Percentiles rank a stretch among this genome's conserved stretches.
phyloP scores from a whole-genome alignment of 2,329 filamentous ascomycete genomes.

The Rutstroemia sp. region DNA sequence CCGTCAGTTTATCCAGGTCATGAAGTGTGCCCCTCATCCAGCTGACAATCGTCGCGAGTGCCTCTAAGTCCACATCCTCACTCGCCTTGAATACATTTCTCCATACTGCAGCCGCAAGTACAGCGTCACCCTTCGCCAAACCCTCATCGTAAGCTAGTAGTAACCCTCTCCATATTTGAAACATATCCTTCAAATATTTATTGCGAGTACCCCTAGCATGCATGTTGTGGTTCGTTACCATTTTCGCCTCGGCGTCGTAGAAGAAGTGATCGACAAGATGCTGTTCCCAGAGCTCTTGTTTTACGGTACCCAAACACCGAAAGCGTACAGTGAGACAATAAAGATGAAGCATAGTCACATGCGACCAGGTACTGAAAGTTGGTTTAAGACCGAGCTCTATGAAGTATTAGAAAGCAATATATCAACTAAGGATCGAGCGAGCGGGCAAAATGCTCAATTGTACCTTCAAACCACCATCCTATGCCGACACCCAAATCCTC shows the following conservation, averaged over 20 bases:
- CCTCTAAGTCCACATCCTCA: conserved; percentile 52
- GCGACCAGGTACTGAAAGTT: conserved; percentile 93
- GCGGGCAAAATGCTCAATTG: conserved; percentile 21
- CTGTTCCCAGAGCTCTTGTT: conserved; percentile 72
- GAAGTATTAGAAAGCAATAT: conserved; percentile 2
- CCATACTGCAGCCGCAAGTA: conserved; percentile 80
- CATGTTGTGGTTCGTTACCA: conserved; percentile 73
- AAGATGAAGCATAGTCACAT: conserved; percentile 94
- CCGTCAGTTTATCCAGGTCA: conserved; percentile 44
- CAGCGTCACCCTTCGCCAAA: conserved; percentile 66
- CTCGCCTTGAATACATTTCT: conserved; percentile 81
- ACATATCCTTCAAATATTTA: conserved; percentile 77
- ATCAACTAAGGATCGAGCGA: not conserved
- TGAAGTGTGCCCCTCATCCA: conserved; percentile 54
- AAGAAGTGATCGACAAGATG: conserved; percentile 95
- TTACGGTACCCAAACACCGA: conserved; percentile 65
- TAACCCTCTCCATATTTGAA: conserved; percentile 84
- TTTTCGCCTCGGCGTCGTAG: conserved; percentile 76
- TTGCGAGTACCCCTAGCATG: conserved; percentile 51
- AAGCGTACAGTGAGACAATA: conserved; percentile 82
- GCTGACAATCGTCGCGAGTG: conserved; percentile 53
- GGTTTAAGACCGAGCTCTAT: conserved; percentile 70
- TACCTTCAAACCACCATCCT: conserved; percentile 79
- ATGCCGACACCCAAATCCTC: conserved; percentile 73
- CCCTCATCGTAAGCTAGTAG: conserved; percentile 82